Evolutionary conservation across 2,329 filamentous ascomycete species (phyloP).

Genomic region (Hypocrella siamensis): DNA sequence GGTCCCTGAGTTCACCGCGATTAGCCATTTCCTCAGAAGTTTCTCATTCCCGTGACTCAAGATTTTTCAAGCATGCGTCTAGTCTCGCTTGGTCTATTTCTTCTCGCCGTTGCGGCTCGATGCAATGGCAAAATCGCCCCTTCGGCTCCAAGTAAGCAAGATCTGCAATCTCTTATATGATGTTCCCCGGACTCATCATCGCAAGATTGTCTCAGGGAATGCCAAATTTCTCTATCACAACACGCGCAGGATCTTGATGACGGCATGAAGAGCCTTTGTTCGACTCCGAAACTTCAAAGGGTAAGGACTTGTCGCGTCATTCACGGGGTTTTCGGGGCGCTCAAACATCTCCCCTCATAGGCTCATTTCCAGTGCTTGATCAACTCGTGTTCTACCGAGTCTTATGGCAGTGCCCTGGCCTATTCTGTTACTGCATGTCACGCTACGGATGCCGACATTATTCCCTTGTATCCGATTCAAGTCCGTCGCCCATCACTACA

Average conservation of each 20-base stretch:
- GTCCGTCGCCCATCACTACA: constrained; percentile 7
- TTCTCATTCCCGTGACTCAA: constrained; percentile 5
- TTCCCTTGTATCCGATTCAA: constrained; percentile 15
- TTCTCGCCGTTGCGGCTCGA: constrained; percentile 5
- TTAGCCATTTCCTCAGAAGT: constrained; percentile 9
- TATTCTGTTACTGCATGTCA: constrained; percentile 12
- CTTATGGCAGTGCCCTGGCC: constrained; percentile 15
- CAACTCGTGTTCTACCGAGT: constrained; percentile 10
- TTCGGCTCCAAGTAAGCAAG: constrained; percentile 1
- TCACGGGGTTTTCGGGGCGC: too few species aligned
- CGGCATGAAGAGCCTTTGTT: constrained; percentile 7
- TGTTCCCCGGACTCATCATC: too few species aligned
- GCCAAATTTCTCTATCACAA: constrained; percentile 7
- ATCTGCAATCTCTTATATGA: too few species aligned
- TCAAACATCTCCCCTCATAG: constrained; percentile 9
- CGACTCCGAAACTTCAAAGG: constrained; percentile 3
- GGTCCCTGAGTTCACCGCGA: constrained; percentile 15
- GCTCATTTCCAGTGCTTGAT: constrained; percentile 16
- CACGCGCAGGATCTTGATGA: constrained; percentile 4
- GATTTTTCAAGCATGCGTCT: constrained; percentile 10
- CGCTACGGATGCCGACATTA: constrained; percentile 11
- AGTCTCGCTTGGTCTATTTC: constrained; percentile 3
- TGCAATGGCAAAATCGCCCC: constrained; percentile 1
- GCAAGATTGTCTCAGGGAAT: constrained; percentile 9
- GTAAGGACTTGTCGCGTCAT: too few species aligned